Conservation (phyloP, 2,329 filamentous ascomycete genomes). For the Cladosporium sp. region DNA sequence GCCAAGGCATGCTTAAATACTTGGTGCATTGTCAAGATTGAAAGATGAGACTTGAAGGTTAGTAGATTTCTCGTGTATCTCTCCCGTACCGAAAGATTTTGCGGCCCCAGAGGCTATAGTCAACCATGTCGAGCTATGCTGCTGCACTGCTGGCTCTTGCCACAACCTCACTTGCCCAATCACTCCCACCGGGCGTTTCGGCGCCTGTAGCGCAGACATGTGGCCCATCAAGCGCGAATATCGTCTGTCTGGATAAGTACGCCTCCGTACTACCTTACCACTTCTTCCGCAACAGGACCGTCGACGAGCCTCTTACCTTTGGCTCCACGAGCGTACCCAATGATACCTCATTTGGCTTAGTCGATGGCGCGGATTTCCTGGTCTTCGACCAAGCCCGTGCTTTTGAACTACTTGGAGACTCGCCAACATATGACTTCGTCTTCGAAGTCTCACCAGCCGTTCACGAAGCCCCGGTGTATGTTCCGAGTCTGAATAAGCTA, state of each 20-base stretch:
- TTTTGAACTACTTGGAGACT: constrained; percentile 34
- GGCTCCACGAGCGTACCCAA: constrained; percentile 32
- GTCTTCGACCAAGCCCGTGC: constrained; percentile 37
- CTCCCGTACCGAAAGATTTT: neutral
- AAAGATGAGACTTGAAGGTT: neutral
- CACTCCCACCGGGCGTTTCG: constrained; percentile 10
- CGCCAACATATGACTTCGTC: constrained; percentile 35
- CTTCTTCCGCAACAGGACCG: constrained; percentile 30
- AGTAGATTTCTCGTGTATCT: too few species aligned
- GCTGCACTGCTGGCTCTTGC: neutral
- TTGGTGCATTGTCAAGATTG: neutral
- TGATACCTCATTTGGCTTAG: constrained; percentile 29
- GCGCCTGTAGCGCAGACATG: constrained; percentile 18
- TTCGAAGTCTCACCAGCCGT: constrained; percentile 37
- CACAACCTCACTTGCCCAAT: neutral
- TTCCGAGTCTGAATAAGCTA: constrained; percentile 38
- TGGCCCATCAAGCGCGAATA: constrained; percentile 17
- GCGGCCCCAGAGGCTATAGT: neutral
- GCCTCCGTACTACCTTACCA: constrained; percentile 35
- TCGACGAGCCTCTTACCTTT: constrained; percentile 26
- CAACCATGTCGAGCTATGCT: neutral
- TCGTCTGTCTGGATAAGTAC: constrained; percentile 39
- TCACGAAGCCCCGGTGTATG: constrained; percentile 43
- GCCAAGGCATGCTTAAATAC: neutral
- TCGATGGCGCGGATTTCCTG: constrained; percentile 35